Conservation (phyloP, 2,329 filamentous ascomycete genomes). For the Fusarium sp. region DNA sequence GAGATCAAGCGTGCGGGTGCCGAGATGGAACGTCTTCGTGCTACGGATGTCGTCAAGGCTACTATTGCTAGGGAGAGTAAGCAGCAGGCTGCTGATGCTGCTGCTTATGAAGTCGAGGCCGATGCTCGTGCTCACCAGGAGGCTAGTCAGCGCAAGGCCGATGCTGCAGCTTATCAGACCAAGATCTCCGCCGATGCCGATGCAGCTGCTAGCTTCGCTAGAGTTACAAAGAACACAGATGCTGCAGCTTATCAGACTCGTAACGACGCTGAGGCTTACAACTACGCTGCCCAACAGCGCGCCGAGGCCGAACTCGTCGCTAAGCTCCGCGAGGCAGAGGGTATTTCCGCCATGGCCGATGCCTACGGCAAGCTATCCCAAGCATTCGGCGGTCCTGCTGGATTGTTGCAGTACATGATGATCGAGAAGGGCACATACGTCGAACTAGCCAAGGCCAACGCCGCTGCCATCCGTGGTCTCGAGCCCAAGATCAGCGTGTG, state of each 20-base stretch:
- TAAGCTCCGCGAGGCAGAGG: slow-evolving; percentile 80
- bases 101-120: slow-evolving; percentile 72
- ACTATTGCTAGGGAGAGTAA: slow-evolving; percentile 74
- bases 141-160: slow-evolving; percentile 62
- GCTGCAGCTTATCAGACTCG: slow-evolving; percentile 62
- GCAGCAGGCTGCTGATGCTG: slow-evolving; percentile 74
- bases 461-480: slow-evolving; percentile 77
- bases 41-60: slow-evolving; percentile 81
- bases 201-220: slow-evolving; percentile 59
- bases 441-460: slow-evolving; percentile 82
- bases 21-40: slow-evolving; percentile 83
- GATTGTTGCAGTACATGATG: slow-evolving; percentile 87
- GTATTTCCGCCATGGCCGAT: slow-evolving; percentile 79
- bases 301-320: slow-evolving; percentile 70
- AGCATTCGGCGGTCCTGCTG: slow-evolving; percentile 81
- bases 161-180: slow-evolving; percentile 64
- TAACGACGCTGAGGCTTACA: slow-evolving; percentile 56
- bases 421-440: slow-evolving; percentile 84
- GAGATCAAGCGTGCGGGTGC: slow-evolving; percentile 81
- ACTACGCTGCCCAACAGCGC: slow-evolving; percentile 55
- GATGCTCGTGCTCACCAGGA: slow-evolving; percentile 68
- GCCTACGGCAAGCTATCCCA: slow-evolving; percentile 79
- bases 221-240: slow-evolving; percentile 64
- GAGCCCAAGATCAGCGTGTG: slow-evolving; percentile 92
- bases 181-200: slow-evolving; percentile 57